Percentiles rank a stretch among this genome's conserved stretches.
These are phyloP conservation scores for Saussurea involucrata DNA, from an alignment of 129 eudicot genomes.

Conservation along the genomic window DNA sequence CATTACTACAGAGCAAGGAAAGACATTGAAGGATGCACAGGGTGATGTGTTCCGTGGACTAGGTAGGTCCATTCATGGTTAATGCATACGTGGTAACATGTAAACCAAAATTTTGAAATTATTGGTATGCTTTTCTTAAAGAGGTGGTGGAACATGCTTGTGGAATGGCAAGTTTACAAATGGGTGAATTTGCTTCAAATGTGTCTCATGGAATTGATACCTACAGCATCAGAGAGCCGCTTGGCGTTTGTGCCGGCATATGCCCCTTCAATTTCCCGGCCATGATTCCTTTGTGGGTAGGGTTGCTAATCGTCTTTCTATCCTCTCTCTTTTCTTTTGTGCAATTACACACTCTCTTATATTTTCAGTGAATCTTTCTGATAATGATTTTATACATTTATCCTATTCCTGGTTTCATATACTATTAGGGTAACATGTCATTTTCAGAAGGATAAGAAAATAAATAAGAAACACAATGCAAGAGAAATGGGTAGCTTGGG, in stretches of 20 bases:
- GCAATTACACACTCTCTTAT: not conserved
- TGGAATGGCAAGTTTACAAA: constrained; percentile 96
- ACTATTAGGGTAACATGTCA: not conserved
- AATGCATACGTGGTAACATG: not conserved
- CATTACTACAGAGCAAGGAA: constrained; percentile 96
- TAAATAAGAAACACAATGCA: not conserved
- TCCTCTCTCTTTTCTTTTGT: not conserved
- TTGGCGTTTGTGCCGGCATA: constrained; percentile 99
- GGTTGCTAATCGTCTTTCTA: constrained; percentile 20
- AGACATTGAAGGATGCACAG: constrained; percentile 95
- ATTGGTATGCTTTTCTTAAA: constrained; percentile 25
- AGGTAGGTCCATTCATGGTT: constrained; percentile 43
- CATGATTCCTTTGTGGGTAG: constrained; percentile 98
- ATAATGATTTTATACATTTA: not conserved
- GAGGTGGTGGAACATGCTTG: constrained; percentile 99
- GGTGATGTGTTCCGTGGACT: constrained; percentile 99
- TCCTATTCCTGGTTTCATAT: not conserved
- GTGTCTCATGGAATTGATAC: constrained; percentile 97
- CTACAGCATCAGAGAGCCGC: constrained; percentile 94
- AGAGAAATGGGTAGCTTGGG: not conserved
- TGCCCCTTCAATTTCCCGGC: constrained; percentile 99
- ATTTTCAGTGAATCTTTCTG: not conserved
- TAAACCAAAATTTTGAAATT: constrained; percentile 3
- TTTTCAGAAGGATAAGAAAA: not conserved
- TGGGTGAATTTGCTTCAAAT: constrained; percentile 93